Percentiles rank a stretch among this genome's conserved stretches.
phyloP scores from a whole-genome alignment of 176 grass and related monocot species.

The Saccharum officinarum region DNA sequence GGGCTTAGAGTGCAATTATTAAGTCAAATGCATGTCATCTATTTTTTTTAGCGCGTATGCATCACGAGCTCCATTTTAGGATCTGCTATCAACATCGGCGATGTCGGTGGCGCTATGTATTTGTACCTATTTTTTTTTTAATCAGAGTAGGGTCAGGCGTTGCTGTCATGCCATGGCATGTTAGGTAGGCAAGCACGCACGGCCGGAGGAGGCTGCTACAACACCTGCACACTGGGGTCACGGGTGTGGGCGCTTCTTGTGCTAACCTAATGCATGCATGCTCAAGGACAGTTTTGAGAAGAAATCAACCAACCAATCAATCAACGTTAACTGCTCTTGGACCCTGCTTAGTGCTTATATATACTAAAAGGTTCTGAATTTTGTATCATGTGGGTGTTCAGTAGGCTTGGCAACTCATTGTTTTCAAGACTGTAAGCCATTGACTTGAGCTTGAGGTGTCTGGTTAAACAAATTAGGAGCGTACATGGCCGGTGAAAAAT shows the following conservation, averaged over 20 bases:
- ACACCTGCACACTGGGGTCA: conserved; percentile 16
- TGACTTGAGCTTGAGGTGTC: conserved; percentile 40
- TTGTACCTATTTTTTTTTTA: neutral
- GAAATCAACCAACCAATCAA: conserved; percentile 25
- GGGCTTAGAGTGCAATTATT: neutral
- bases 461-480: conserved; percentile 20
- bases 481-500: conserved; percentile 14
- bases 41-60: conserved; percentile 18
- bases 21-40: neutral
- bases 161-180: conserved; percentile 43
- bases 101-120: conserved; percentile 39
- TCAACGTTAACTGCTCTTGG: conserved; percentile 23
- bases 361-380: conserved; percentile 8
- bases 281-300: conserved; percentile 15
- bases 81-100: conserved; percentile 38
- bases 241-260: neutral
- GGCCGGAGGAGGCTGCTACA: conserved; percentile 27
- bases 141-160: conserved; percentile 35
- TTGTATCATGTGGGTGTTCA: conserved; percentile 28
- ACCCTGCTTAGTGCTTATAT: neutral
- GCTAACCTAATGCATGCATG: neutral
- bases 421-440: conserved; percentile 28
- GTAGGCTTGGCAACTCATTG: neutral
- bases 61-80: conserved; percentile 40
- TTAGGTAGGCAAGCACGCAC: conserved; percentile 40